phyloP scores from a whole-genome alignment of 345 rosid species.

The Psidium friedrichsthalianum region DNA sequence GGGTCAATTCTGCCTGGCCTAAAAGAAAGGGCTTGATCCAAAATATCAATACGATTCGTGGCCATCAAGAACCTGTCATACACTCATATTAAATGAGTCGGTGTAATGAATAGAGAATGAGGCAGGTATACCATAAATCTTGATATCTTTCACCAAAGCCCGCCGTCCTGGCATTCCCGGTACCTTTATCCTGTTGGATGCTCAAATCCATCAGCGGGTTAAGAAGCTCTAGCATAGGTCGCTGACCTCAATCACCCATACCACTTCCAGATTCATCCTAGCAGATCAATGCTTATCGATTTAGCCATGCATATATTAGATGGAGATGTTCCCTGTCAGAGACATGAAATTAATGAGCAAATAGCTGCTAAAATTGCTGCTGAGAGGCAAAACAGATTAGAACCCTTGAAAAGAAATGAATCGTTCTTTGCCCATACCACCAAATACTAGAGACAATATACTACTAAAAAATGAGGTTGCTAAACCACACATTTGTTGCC shows the following conservation, averaged over 20 bases:
- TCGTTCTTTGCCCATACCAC: not conserved
- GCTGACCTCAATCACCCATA: constrained; percentile 91
- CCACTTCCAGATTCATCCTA: constrained; percentile 99
- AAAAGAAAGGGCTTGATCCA: constrained; percentile 98
- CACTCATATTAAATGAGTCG: not conserved
- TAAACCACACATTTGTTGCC: not conserved
- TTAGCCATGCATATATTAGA: constrained; percentile 97
- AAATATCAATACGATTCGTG: constrained; percentile 91
- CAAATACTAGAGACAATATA: not conserved
- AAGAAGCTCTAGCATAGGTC: constrained; percentile 99
- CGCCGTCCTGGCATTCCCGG: not conserved
- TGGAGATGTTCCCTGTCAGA: constrained; percentile 81
- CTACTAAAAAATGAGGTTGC: not conserved
- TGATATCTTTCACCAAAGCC: not conserved
- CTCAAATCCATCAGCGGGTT: constrained; percentile 97
- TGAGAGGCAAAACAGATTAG: not conserved
- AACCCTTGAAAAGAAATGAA: not conserved
- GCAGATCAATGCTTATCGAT: constrained; percentile 97
- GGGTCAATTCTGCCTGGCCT: constrained; percentile 97
- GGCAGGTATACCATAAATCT: not conserved
- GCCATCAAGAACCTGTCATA: constrained; percentile 97
- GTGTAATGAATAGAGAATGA: not conserved
- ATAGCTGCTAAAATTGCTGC: not conserved
- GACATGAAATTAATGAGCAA: not conserved
- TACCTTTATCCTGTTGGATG: constrained; percentile 99